Base-by-base conservation (phyloP, 2,329 filamentous ascomycete species). In the Fusarium penzigii region DNA sequence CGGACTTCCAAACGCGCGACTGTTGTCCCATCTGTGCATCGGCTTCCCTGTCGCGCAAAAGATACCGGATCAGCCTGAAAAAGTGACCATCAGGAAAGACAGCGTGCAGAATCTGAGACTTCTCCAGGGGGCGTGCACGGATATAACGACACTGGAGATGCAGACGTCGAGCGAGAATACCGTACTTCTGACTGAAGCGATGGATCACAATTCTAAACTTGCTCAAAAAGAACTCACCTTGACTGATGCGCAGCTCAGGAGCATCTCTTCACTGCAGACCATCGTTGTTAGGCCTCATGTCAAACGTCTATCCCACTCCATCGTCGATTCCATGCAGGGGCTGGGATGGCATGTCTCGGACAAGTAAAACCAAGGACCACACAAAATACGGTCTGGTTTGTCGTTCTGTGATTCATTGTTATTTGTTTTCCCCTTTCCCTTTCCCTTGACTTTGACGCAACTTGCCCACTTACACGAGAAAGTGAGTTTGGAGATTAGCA, bases 231-330 rank as follows among this genome's bases (percentile, higher is more conserved):
- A 32, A 34, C 38, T 58, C 20, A 16, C 25, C 25, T 44, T 20
- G 39, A 51, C 55, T 42, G 48, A 57, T 53, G 38, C 39, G 29
- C 51, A 55, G 39, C 13, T 59, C n/a, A 48, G 48, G 38, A 17
- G 44, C 43, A 51, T 59, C 17, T 17, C 42, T 41, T 57, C 52
- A 11, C 34, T 55, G 38, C 38, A 51, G 38, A 57, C 49, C 32
- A 32, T 59, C 29, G 32, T 55, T 40, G 40, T 57, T 36, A 55
- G 49, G 46, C 25, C 51, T 16, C 45, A 51, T 47, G 17, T 44
- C 20, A 40, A 29, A 25, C 16, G 12, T 16, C 29, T 53, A 16
- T 13, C 46, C 6, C 13, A 46, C 44, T 36, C 39, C 5, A 32
- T 57, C 5, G 16, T 49, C 34, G 55, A 53, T 42, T 6, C 17